These are phyloP conservation scores for Knufia fluminis DNA, from an alignment of 2,329 filamentous ascomycete species.

Conservation along the genomic window DNA sequence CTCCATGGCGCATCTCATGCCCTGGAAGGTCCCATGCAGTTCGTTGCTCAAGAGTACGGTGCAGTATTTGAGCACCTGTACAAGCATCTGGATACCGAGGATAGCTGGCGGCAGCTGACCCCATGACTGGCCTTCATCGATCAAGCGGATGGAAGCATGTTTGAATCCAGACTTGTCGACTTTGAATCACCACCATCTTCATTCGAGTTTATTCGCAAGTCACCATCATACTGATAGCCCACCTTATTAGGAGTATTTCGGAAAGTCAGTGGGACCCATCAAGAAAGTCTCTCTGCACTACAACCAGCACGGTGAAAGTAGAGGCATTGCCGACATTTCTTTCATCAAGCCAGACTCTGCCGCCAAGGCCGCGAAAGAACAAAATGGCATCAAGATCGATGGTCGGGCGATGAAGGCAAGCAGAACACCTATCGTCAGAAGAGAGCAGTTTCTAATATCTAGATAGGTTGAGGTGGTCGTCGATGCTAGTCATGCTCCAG, in stretches of 20 bases:
- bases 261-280: slow-evolving; percentile 75
- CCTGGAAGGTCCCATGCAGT: too few species aligned
- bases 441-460: slow-evolving; percentile 3
- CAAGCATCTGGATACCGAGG: too few species aligned
- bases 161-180: neutral
- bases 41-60: too few species aligned
- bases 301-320: slow-evolving; percentile 82
- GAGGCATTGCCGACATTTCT: slow-evolving; percentile 81
- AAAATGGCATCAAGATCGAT: slow-evolving; percentile 88
- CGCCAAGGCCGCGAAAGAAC: slow-evolving; percentile 68
- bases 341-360: slow-evolving; percentile 77
- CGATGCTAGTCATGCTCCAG: slow-evolving; percentile 61
- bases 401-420: slow-evolving; percentile 79
- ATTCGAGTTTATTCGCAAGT: neutral
- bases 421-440: slow-evolving; percentile 4
- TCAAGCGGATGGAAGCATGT: neutral
- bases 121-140: neutral
- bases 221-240: slow-evolving; percentile 35
- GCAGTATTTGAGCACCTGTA: too few species aligned
- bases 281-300: slow-evolving; percentile 89
- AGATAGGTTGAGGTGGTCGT: slow-evolving; percentile 80
- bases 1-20: too few species aligned
- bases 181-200: neutral
- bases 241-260: slow-evolving; percentile 85
- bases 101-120: neutral